These are phyloP conservation scores for Solanum etuberosum DNA, from an alignment of 257 asterid genomes.

Conservation along the genomic window DNA sequence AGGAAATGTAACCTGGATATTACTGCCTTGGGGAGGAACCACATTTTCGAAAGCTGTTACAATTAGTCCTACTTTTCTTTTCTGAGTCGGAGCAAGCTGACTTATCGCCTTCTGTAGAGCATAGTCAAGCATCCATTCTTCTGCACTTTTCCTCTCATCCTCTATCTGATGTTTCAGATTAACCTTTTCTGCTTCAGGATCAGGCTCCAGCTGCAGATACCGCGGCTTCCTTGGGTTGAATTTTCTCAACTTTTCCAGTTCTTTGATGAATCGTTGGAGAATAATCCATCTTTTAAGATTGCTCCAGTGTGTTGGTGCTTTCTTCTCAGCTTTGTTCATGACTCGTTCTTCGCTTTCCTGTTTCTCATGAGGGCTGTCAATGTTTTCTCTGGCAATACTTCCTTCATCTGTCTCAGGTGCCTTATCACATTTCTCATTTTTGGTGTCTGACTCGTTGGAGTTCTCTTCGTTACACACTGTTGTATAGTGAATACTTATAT, in stretches of 20 bases:
- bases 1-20: slow-evolving; percentile 20
- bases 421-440: background rate
- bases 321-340: slow-evolving; percentile 34
- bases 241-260: slow-evolving; percentile 60
- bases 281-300: slow-evolving; percentile 88
- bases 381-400: background rate
- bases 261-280: slow-evolving; percentile 73
- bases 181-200: slow-evolving; percentile 57
- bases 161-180: slow-evolving; percentile 44
- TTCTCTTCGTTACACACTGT: background rate
- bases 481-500: background rate
- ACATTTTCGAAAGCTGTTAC: slow-evolving; percentile 82
- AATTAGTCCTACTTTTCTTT: slow-evolving; percentile 66
- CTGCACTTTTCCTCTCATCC: slow-evolving; percentile 54
- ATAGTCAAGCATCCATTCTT: slow-evolving; percentile 97
- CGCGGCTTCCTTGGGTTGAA: slow-evolving; percentile 47
- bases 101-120: slow-evolving; percentile 78
- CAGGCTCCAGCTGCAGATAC: slow-evolving; percentile 34
- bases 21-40: slow-evolving; percentile 48
- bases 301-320: slow-evolving; percentile 80
- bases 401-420: background rate
- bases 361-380: background rate
- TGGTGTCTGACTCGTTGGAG: background rate
- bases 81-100: slow-evolving; percentile 83
- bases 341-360: slow-evolving; percentile 6